Conservation (phyloP, 768 basidiomycete species). For the Serendipita indica region DNA sequence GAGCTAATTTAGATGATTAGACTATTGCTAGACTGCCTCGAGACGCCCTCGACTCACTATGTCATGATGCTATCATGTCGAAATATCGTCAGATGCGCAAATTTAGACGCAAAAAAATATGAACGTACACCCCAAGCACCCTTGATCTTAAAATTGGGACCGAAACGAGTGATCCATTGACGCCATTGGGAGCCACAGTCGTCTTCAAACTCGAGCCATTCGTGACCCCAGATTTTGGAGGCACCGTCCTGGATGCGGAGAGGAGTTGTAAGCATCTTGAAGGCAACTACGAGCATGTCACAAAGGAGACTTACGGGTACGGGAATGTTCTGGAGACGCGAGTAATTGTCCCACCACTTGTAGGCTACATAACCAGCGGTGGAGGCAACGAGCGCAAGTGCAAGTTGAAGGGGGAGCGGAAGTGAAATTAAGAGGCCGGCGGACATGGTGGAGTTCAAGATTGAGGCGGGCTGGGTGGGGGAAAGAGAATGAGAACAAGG, state of each 20-base stretch:
- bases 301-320: not conserved
- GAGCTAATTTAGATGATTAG: not conserved
- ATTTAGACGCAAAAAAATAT: not conserved
- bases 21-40: not conserved
- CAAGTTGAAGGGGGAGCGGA: not conserved
- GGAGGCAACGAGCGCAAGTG: not conserved
- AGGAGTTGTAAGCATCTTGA: not conserved
- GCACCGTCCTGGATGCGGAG: not conserved
- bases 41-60: constrained; percentile 22
- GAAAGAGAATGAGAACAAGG: not conserved
- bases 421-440: not conserved
- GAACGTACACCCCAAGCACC: constrained; percentile 21
- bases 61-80: constrained; percentile 21
- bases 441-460: not conserved
- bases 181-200: constrained; percentile 24
- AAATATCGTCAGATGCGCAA: not conserved
- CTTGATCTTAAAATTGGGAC: constrained; percentile 26
- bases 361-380: not conserved
- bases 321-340: not conserved
- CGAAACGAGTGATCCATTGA: constrained; percentile 23
- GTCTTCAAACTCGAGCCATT: constrained; percentile 23
- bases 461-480: not conserved
- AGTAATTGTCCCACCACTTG: not conserved
- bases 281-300: not conserved
- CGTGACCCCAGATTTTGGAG: constrained; percentile 25